A percentile compares a stretch with the other conserved stretches of the same genome.
Evolutionary conservation across 768 basidiomycete species (phyloP).

Genomic region (Amanita rimosa): DNA sequence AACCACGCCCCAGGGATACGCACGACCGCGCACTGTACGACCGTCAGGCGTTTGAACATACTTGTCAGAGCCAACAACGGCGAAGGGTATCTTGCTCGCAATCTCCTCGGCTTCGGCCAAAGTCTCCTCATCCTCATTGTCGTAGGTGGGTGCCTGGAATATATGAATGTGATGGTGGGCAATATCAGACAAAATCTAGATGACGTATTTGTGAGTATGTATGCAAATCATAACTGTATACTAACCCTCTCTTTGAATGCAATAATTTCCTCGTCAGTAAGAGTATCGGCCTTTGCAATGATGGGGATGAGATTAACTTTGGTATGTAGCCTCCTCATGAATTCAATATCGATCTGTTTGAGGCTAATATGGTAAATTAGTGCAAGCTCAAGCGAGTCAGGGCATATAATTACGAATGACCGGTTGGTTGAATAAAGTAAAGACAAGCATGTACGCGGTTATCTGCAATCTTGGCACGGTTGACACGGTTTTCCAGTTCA

Average conservation of each 20-base stretch:
- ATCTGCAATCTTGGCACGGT: slow-evolving; percentile 86
- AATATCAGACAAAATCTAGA: slow-evolving; percentile 85
- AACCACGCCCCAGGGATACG: slow-evolving; percentile 98
- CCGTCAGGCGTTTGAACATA: slow-evolving; percentile 78
- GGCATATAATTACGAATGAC: slow-evolving; percentile 70
- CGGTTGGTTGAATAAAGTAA: slow-evolving; percentile 98
- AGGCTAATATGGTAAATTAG: slow-evolving; percentile 38
- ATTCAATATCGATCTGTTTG: slow-evolving; percentile 97
- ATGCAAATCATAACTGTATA: slow-evolving; percentile 4
- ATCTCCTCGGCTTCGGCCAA: slow-evolving; percentile 97
- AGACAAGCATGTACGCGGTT: slow-evolving; percentile 98
- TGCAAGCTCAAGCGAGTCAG: slow-evolving; percentile 5
- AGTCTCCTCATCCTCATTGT: slow-evolving; percentile 98
- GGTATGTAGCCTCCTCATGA: slow-evolving; percentile 95
- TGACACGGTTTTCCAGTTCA: slow-evolving; percentile 98
- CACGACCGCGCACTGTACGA: slow-evolving; percentile 85
- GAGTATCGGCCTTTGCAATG: slow-evolving; percentile 95
- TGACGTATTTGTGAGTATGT: neutral
- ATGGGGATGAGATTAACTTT: slow-evolving; percentile 98
- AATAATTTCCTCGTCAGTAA: slow-evolving; percentile 92
- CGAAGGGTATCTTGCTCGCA: slow-evolving; percentile 96
- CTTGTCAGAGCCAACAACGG: slow-evolving; percentile 90
- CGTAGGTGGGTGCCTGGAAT: slow-evolving; percentile 96
- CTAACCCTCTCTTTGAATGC: slow-evolving; percentile 88
- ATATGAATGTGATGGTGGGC: slow-evolving; percentile 93